phyloP scores from a whole-genome alignment of 768 basidiomycete species.

The Pulveroboletus ravenelii region DNA sequence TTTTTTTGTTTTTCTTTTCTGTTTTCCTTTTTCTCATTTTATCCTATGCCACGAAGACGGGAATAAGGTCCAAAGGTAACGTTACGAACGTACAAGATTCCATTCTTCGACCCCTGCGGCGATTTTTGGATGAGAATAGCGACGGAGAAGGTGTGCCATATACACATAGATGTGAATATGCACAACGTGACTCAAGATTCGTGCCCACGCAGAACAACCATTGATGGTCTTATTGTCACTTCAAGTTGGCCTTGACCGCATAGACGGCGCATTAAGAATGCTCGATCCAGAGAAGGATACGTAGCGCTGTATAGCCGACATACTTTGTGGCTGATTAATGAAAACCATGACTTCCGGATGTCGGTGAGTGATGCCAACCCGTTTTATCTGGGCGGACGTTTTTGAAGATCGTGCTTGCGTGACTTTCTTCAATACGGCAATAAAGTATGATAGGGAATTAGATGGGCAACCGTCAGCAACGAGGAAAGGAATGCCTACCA shows the following conservation, averaged over 20 bases:
- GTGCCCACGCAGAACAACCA: slow-evolving; percentile 21
- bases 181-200: neutral
- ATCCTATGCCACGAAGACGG: slow-evolving; percentile 38
- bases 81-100: slow-evolving; percentile 41
- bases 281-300: slow-evolving; percentile 4
- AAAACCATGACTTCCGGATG: neutral
- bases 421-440: neutral
- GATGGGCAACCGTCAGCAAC: neutral
- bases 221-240: slow-evolving; percentile 36
- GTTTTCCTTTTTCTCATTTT: neutral
- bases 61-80: slow-evolving; percentile 43
- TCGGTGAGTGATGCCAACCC: neutral
- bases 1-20: neutral
- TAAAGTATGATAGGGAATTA: neutral
- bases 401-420: slow-evolving; percentile 1
- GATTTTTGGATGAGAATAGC: slow-evolving; percentile 34
- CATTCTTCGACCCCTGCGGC: slow-evolving; percentile 43
- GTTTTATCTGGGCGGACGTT: neutral
- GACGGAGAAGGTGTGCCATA: slow-evolving; percentile 25
- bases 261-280: slow-evolving; percentile 36
- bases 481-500: too few species aligned
- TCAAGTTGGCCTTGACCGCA: slow-evolving; percentile 45
- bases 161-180: neutral
- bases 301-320: neutral
- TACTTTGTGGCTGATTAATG: slow-evolving; percentile 9